Base-by-base conservation (phyloP, 371 early-diverging fungal genomes). In the Rhizoclosmatium hyalinum region DNA sequence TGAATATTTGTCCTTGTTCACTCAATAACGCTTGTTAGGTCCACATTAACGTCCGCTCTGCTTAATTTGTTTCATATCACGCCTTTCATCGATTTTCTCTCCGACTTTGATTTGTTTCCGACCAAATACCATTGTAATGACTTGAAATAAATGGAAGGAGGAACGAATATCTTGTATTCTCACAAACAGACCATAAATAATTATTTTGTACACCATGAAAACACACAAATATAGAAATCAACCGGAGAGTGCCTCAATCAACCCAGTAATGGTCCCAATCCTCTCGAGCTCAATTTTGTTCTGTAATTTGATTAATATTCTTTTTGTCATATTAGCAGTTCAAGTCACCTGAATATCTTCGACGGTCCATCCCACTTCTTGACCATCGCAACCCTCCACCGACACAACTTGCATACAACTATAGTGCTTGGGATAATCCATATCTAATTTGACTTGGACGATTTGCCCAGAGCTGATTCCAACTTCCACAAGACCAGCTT, bases 401-500 rank as follows among this genome's bases (percentile, higher is more conserved):
- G 14, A 12, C 5, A 73, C 44, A 14, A 73, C 57, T 44, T 65
- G 12, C 65, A 73, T 72, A 45, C 72, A 73, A 42, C 73, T 57
- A 19, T 14, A 14, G 32, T 46, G 54, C 44, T 12, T 17, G 2
- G 73, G 73, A 65, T 73, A 73, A 24, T 32, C 73, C n/a, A 3
- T 39, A 45, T 73, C 73, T 41, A 73, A 24, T 55, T 21, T n/a
- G 24, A 73, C 63, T 21, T 73, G 65, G 39, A 73, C 65, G 42
- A 65, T 65, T 12, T 68, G 17, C 42, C 24, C 69, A 21, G n/a
- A n/a, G 32, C 69, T 42, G 10, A n/a, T 62, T 12, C 72, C 72
- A 61, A 71, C 50, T 39, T 71, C 72, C 32, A 71, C 62, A 2
- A 71, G 46, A 2, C 72, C 72, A 8, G 21, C 55, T 5, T 71